Percentiles rank a stretch among this genome's conserved stretches.
phyloP scores from a whole-genome alignment of 1,284 basidiomycete genomes.

The Rhodofomes roseus region DNA sequence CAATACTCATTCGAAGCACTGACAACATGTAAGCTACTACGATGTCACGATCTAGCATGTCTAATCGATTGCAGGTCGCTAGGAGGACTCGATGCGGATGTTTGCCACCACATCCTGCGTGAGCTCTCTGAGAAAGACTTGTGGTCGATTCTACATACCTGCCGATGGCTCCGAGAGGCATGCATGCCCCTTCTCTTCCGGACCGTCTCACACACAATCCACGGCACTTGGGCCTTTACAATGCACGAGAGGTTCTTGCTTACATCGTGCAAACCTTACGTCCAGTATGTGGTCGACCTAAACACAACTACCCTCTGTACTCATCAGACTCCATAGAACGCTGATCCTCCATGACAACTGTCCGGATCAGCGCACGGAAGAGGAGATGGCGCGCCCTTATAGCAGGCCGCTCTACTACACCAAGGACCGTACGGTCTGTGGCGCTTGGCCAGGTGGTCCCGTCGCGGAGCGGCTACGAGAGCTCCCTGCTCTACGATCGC shows the following conservation, averaged over 20 bases:
- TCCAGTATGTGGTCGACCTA: neutral
- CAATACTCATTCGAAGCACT: no score
- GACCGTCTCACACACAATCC: neutral
- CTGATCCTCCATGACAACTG: neutral
- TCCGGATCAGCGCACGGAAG: no score
- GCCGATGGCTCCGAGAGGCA: neutral
- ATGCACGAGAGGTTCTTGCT: neutral
- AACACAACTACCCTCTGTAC: neutral
- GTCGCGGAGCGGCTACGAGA: neutral
- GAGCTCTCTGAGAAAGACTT: neutral
- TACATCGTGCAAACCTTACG: neutral
- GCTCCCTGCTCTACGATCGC: neutral
- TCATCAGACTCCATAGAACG: neutral
- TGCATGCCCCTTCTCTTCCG: constrained; percentile 1
- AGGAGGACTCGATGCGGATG: neutral
- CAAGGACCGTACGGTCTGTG: neutral
- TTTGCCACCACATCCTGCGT: neutral
- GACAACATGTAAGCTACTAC: no score
- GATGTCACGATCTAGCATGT: no score
- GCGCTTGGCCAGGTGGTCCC: neutral
- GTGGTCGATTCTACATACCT: neutral
- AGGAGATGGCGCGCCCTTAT: no score
- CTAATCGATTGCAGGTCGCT: neutral
- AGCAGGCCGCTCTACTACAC: no score
- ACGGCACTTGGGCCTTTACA: neutral